Evolutionary conservation across 352 stramenopile species (phyloP).

Genomic region (Pythium phragmitis): DNA sequence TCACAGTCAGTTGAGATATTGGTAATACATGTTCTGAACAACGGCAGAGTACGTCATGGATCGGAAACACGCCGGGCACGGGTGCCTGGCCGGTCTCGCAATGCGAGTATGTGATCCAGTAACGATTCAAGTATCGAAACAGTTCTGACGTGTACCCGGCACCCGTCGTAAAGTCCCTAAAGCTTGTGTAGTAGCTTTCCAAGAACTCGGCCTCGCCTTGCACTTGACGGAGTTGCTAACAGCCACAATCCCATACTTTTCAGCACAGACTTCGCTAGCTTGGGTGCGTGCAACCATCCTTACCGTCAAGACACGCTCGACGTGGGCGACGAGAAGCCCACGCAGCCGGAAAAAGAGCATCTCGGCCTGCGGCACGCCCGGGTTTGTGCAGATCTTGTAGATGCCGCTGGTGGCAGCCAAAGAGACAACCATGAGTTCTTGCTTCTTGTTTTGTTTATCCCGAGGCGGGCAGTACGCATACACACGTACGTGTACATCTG

Average conservation of each 20-base stretch:
- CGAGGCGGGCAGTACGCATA: not conserved
- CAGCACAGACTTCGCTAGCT: not conserved
- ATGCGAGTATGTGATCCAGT: constrained; percentile 88
- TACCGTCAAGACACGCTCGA: constrained; percentile 61
- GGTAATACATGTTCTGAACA: not conserved
- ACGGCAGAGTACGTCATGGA: constrained; percentile 47
- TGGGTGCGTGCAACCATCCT: not conserved
- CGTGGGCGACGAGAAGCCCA: constrained; percentile 63
- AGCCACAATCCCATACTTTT: not conserved
- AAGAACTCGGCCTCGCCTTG: constrained; percentile 70
- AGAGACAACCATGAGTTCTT: not conserved
- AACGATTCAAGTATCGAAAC: constrained; percentile 85
- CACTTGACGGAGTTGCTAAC: constrained; percentile 51
- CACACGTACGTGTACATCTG: constrained; percentile 82
- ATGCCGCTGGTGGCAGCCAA: constrained; percentile 45
- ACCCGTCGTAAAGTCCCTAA: constrained; percentile 72
- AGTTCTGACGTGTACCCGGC: constrained; percentile 82
- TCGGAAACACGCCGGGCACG: constrained; percentile 78
- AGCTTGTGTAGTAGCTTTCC: constrained; percentile 61
- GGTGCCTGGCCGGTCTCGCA: constrained; percentile 82
- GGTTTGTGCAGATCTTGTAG: constrained; percentile 89
- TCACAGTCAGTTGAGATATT: not conserved
- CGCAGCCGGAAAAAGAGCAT: constrained; percentile 81
- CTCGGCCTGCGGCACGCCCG: constrained; percentile 72
- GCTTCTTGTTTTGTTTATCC: no score